These are phyloP conservation scores for Diaporthe ilicicola DNA, from an alignment of 2,329 filamentous ascomycete species.

Conservation along the genomic window DNA sequence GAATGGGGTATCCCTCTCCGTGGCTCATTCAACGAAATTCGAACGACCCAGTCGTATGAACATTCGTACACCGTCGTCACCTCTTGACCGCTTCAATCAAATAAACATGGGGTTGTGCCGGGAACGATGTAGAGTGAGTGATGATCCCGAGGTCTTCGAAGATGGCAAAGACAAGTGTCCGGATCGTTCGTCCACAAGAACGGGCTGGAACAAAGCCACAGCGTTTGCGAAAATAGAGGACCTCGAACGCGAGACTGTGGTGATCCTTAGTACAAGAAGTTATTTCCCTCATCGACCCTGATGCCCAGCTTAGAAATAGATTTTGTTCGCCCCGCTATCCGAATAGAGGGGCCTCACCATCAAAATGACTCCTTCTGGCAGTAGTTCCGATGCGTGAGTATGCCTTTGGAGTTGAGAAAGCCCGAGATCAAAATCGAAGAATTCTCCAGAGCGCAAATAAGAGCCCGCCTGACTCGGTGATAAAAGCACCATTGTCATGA, in stretches of 20 bases:
- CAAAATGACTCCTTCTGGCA: neutral
- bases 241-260: no score
- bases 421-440: neutral
- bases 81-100: neutral
- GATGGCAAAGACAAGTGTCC: neutral
- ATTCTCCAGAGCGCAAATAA: neutral
- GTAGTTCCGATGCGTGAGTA: neutral
- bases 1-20: slow-evolving; percentile 11
- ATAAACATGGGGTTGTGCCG: neutral
- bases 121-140: neutral
- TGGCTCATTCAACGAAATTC: slow-evolving; percentile 6
- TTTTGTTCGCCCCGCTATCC: neutral
- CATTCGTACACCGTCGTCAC: neutral
- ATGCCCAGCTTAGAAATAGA: neutral
- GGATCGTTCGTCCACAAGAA: no score
- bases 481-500: neutral
- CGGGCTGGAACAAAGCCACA: no score
- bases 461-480: neutral
- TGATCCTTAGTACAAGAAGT: no score
- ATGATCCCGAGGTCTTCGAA: neutral
- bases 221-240: neutral
- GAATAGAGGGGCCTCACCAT: neutral
- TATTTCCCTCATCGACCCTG: neutral
- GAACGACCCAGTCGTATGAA: neutral
- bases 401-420: neutral